Percentiles rank a stretch among this genome's conserved stretches.
Evolutionary conservation across 2,329 filamentous ascomycete species (phyloP).

Genomic region (Aspergillus viridinutans): DNA sequence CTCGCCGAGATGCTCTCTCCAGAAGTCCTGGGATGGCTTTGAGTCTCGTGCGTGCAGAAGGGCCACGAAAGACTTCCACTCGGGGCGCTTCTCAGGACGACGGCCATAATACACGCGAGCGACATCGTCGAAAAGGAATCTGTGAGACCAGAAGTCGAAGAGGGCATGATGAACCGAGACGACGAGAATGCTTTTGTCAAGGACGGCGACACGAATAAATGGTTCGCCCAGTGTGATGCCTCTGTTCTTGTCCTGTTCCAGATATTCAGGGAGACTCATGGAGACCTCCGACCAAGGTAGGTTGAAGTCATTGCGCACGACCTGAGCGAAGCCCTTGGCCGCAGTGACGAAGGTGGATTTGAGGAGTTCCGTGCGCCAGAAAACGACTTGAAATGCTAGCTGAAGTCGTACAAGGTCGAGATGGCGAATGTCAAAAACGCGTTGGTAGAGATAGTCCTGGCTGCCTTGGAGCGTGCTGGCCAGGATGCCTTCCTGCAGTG

Average conservation of each 20-base stretch:
- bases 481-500: constrained; percentile 4
- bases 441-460: constrained; percentile 2
- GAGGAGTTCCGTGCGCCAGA: not conserved
- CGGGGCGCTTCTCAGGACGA: not conserved
- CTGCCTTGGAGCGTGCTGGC: not conserved
- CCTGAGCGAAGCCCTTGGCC: not conserved
- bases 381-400: not conserved
- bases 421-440: constrained; percentile 3
- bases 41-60: not conserved
- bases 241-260: not conserved
- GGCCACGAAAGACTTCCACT: constrained; percentile 3
- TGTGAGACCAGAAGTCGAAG: constrained; percentile 7
- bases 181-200: not conserved
- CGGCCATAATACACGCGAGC: not conserved
- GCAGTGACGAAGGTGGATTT: not conserved
- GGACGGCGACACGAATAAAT: constrained; percentile 1
- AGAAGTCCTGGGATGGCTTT: not conserved
- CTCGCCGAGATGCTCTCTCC: not conserved
- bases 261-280: not conserved
- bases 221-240: not conserved
- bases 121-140: constrained; percentile 6
- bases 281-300: constrained; percentile 2
- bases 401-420: constrained; percentile 1
- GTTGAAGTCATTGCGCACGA: constrained; percentile 1
- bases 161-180: constrained; percentile 3